Evolutionary conservation across 192 early-diverging fungal species (phyloP).

Genomic region (Coemansia furcata): DNA sequence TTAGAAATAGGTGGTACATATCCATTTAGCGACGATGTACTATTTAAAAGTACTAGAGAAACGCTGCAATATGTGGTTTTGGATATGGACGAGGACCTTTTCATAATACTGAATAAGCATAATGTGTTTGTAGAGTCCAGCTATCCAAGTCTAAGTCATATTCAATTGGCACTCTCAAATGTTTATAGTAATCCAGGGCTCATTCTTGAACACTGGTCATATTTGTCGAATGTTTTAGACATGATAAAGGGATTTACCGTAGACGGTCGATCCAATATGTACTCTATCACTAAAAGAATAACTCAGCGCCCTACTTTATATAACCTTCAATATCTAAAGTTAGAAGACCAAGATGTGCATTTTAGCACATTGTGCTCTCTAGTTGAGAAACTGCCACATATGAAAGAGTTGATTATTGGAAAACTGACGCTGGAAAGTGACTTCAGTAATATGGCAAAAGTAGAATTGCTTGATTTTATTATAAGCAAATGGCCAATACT

Average conservation of each 20-base stretch:
- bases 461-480: neutral
- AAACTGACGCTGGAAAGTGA: neutral
- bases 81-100: neutral
- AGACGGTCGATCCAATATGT: neutral
- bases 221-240: neutral
- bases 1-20: neutral
- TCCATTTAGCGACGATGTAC: neutral
- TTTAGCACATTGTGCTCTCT: neutral
- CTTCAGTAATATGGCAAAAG: neutral
- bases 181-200: neutral
- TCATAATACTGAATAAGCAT: neutral
- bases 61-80: neutral
- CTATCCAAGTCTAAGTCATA: neutral
- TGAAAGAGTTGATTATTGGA: neutral
- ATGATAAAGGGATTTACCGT: neutral
- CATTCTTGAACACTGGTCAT: neutral
- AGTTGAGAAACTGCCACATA: neutral
- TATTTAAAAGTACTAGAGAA: neutral
- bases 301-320: neutral
- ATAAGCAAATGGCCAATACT: neutral
- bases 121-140: neutral
- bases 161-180: neutral
- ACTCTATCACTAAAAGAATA: neutral
- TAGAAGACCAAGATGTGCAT: neutral
- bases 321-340: neutral